phyloP scores from a whole-genome alignment of 2,329 filamentous ascomycete genomes.

The Xylariaceae sp. region DNA sequence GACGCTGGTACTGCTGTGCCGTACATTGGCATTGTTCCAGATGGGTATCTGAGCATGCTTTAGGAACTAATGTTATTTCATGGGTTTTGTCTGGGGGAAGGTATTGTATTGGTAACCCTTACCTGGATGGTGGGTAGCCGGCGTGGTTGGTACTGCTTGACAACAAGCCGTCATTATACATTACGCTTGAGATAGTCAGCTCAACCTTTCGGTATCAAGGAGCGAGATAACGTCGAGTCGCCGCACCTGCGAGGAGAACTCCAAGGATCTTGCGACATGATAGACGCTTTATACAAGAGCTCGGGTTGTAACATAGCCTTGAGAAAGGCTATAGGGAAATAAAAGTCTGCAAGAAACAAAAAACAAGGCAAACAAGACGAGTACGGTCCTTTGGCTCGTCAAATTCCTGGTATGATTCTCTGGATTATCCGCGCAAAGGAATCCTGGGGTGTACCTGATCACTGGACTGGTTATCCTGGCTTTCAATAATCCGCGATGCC shows the following conservation, averaged over 20 bases:
- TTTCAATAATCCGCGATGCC: slow-evolving; percentile 23
- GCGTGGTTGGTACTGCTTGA: slow-evolving; percentile 34
- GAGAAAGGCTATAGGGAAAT: slow-evolving; percentile 5
- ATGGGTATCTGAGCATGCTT: slow-evolving; percentile 52
- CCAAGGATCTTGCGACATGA: slow-evolving; percentile 56
- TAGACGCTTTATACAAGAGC: slow-evolving; percentile 54
- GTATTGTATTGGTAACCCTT: slow-evolving; percentile 35
- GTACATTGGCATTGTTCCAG: slow-evolving; percentile 42
- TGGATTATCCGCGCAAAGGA: slow-evolving; percentile 18
- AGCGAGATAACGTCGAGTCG: slow-evolving; percentile 33
- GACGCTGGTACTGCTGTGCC: slow-evolving; percentile 25
- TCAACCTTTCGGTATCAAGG: slow-evolving; percentile 28
- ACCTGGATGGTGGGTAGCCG: slow-evolving; percentile 42
- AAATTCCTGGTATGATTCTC: slow-evolving; percentile 14
- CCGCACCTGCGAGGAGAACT: slow-evolving; percentile 60
- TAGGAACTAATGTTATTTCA: slow-evolving; percentile 44
- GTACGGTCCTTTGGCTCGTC: slow-evolving; percentile 18
- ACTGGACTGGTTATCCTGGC: slow-evolving; percentile 22
- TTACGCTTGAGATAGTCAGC: slow-evolving; percentile 41
- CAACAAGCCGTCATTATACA: slow-evolving; percentile 40
- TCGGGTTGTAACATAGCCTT: slow-evolving; percentile 44
- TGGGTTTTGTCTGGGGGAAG: slow-evolving; percentile 28
- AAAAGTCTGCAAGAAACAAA: slow-evolving; percentile 15
- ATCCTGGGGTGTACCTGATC: slow-evolving; percentile 24
- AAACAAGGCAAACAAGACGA: slow-evolving; percentile 22